Conservation (phyloP, 495 filamentous ascomycete species). For the Aspergillus sclerotioniger region DNA sequence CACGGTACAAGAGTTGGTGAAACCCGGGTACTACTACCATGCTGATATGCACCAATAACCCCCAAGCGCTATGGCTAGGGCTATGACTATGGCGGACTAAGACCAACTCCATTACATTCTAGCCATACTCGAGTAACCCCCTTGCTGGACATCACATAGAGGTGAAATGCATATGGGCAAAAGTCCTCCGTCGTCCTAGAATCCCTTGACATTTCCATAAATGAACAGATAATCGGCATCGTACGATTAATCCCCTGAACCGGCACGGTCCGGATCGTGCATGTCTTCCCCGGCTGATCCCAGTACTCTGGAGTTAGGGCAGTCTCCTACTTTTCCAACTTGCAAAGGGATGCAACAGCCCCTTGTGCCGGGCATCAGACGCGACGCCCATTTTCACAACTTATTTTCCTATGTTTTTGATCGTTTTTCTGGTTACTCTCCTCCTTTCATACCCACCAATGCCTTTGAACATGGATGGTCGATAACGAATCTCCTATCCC, state of each 20-base stretch:
- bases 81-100: background rate
- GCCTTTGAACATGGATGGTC: background rate
- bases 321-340: conserved; percentile 7
- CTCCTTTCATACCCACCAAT: background rate
- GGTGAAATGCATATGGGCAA: conserved; percentile 4
- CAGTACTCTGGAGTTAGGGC: background rate
- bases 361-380: background rate
- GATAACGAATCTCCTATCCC: background rate
- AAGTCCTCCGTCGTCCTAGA: conserved; percentile 6
- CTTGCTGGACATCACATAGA: background rate
- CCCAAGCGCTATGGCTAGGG: too few species aligned
- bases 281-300: conserved; percentile 7
- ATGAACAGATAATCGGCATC: conserved; percentile 2
- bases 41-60: too few species aligned
- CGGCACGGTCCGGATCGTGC: conserved; percentile 4
- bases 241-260: background rate
- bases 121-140: background rate
- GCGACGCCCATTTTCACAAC: background rate
- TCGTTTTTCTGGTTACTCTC: background rate
- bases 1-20: too few species aligned
- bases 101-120: background rate
- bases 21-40: too few species aligned
- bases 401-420: conserved; percentile 5
- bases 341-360: conserved; percentile 4
- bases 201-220: conserved; percentile 5